Evolutionary conservation across 768 basidiomycete species (phyloP).

Genomic region (Trametes cinnabarina): DNA sequence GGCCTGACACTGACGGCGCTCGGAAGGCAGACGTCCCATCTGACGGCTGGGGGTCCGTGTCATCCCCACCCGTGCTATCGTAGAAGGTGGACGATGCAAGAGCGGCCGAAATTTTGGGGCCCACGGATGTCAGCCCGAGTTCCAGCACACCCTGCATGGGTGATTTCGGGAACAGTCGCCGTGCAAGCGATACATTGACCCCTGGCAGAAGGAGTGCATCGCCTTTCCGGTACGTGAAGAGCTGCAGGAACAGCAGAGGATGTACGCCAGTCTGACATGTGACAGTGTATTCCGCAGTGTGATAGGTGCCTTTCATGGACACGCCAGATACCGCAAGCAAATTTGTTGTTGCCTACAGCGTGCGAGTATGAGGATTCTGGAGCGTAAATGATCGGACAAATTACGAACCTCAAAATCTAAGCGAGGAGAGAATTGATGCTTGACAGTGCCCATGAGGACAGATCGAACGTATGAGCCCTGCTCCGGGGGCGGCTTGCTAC

Average conservation of each 20-base stretch:
- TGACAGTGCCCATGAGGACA: conserved; percentile 63
- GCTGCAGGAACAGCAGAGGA: conserved; percentile 11
- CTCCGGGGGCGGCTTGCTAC: background rate
- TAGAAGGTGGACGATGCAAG: conserved; percentile 21
- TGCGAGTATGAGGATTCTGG: background rate
- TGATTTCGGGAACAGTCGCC: conserved; percentile 51
- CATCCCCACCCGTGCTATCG: conserved; percentile 2
- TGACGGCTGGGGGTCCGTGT: background rate
- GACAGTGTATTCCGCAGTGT: conserved; percentile 46
- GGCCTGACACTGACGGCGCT: conserved; percentile 51
- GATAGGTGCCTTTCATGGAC: conserved; percentile 38
- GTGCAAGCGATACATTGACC: conserved; percentile 43
- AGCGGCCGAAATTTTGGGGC: conserved; percentile 43
- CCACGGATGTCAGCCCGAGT: conserved; percentile 37
- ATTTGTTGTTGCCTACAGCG: conserved; percentile 22
- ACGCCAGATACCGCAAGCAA: conserved; percentile 19
- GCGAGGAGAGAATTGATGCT: conserved; percentile 74
- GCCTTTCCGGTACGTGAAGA: conserved; percentile 10
- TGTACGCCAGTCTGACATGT: conserved; percentile 26
- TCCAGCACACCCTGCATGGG: conserved; percentile 47
- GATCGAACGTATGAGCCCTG: background rate
- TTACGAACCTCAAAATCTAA: conserved; percentile 38
- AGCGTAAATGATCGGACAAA: background rate
- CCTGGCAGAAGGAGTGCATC: conserved; percentile 30
- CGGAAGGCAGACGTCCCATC: conserved; percentile 4